phyloP scores from a whole-genome alignment of 768 basidiomycete genomes.

The Lactarius quietus region DNA sequence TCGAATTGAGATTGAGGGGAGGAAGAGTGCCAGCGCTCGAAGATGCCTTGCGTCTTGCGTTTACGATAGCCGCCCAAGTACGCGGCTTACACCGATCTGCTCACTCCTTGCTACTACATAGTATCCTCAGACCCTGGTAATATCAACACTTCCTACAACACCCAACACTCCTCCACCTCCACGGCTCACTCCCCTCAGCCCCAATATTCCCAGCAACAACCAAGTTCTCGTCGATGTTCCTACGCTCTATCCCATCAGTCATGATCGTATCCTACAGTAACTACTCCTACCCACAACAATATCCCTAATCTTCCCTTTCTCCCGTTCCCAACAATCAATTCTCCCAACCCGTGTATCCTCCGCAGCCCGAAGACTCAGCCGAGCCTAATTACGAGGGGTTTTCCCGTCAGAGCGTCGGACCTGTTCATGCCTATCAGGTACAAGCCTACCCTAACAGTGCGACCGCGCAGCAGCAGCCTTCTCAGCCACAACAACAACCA shows the following conservation, averaged over 20 bases:
- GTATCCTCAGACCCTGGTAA: too few relatives aligned
- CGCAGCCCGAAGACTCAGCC: constrained; percentile 48
- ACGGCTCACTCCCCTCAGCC: constrained; percentile 37
- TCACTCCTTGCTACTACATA: too few relatives aligned
- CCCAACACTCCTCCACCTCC: constrained; percentile 35
- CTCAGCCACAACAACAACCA: constrained; percentile 26
- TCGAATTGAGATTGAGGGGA: too few relatives aligned
- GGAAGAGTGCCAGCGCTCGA: too few relatives aligned
- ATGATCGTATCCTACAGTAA: constrained; percentile 29
- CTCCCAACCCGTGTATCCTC: constrained; percentile 49
- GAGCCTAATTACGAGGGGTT: constrained; percentile 44
- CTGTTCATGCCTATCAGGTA: constrained; percentile 78
- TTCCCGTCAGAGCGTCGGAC: constrained; percentile 57
- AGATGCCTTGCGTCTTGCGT: too few relatives aligned
- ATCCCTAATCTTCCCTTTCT: constrained; percentile 36
- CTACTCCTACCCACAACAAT: constrained; percentile 33
- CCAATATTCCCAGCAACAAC: constrained; percentile 28
- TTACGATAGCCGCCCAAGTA: too few relatives aligned
- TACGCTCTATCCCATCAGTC: constrained; percentile 32
- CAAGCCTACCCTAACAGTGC: constrained; percentile 58
- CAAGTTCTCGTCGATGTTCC: constrained; percentile 41
- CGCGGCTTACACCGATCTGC: too few relatives aligned
- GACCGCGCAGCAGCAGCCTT: constrained; percentile 33
- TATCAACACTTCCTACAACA: constrained; percentile 38
- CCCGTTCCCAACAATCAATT: constrained; percentile 40